Base-by-base conservation (phyloP, 805 yeast species). In the Pichia scutulata region DNA sequence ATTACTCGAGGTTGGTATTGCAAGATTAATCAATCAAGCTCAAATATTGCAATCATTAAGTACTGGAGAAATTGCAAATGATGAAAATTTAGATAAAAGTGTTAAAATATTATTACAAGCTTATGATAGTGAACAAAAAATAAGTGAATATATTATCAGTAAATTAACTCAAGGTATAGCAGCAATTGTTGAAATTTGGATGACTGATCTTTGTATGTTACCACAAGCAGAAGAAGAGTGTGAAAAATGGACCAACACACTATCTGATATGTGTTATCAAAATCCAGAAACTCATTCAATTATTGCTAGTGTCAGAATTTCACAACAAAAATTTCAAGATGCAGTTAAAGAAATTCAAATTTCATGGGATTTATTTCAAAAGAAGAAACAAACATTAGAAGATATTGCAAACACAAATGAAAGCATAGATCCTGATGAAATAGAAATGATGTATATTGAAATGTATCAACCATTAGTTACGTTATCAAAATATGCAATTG, bases 131-230 rank as follows among this genome's bases (percentile, higher is more conserved):
- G 54, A 55, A 39, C 48, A 57, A 19, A 40, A 55, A 8, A 58
- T 70, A n/a, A 57, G 62, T 43, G 60, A 64, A 48, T 73, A 73
- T 52, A 67, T 77, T 41, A 64, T 76, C 19, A 77, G 77, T 55
- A 86, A 85, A 62, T 63, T 88, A 44, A 80, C 84, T 55, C 86
- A 82, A 61, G 96, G 92, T 0, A 70, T 88, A 25, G 82, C 92
- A 57, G 83, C 96, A 7, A 77, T 84, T 70, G 86, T 93, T 60
- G 99, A 92, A 67, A 85, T 88, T 51, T 90, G 96, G 96, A 88
- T 89, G 97, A 92, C 98, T 1, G 97, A 92, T 70, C 71, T 90
- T 55, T 90, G 98, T 71, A 89, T 90, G 96, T 95, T 88, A 60
- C 81, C 81, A 3, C 82, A 84, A 57, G 98, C 98, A 2, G 98